Evolutionary conservation across 139 green algal genomes (phyloP).

Genomic region (Chlamydomonas schloesseri): DNA sequence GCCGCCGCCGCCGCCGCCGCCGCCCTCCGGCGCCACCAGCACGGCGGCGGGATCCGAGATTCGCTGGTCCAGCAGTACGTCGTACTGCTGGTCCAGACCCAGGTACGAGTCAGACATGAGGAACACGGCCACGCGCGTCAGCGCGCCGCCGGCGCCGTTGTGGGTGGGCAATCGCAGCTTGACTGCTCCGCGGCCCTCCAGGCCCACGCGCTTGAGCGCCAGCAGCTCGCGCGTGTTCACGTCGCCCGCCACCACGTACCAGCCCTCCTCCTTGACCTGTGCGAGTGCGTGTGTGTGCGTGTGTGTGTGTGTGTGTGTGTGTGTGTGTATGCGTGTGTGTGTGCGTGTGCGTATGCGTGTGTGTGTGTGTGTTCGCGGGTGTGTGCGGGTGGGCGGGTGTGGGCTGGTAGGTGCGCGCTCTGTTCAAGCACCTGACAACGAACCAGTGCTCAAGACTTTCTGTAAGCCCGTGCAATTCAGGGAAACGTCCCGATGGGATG

Average conservation of each 20-base stretch:
- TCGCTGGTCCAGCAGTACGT: constrained; percentile 30
- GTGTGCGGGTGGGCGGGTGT: too few relatives aligned
- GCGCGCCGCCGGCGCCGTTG: constrained; percentile 41
- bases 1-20: not conserved
- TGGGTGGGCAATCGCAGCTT: constrained; percentile 50
- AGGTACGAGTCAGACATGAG: constrained; percentile 93
- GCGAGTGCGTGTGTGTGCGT: not conserved
- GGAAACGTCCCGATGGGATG: too few relatives aligned
- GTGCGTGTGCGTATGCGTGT: too few relatives aligned
- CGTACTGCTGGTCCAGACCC: constrained; percentile 50
- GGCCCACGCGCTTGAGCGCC: constrained; percentile 82
- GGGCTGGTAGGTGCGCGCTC: too few relatives aligned
- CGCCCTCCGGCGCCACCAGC: not conserved
- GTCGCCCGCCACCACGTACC: constrained; percentile 91
- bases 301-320: too few relatives aligned
- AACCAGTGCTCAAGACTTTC: too few relatives aligned
- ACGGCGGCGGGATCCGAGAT: not conserved
- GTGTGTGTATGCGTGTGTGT: too few relatives aligned
- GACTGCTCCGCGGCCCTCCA: constrained; percentile 16
- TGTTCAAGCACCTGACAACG: too few relatives aligned
- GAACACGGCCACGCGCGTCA: constrained; percentile 65
- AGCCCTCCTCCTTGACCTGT: constrained; percentile 96
- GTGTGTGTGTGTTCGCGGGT: too few relatives aligned
- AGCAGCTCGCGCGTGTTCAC: constrained; percentile 76
- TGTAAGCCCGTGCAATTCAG: too few relatives aligned